A percentile compares a stretch with the other conserved stretches of the same genome.
Evolutionary conservation across 2,329 filamentous ascomycete genomes (phyloP).

Genomic region (Neonectria magnoliae): DNA sequence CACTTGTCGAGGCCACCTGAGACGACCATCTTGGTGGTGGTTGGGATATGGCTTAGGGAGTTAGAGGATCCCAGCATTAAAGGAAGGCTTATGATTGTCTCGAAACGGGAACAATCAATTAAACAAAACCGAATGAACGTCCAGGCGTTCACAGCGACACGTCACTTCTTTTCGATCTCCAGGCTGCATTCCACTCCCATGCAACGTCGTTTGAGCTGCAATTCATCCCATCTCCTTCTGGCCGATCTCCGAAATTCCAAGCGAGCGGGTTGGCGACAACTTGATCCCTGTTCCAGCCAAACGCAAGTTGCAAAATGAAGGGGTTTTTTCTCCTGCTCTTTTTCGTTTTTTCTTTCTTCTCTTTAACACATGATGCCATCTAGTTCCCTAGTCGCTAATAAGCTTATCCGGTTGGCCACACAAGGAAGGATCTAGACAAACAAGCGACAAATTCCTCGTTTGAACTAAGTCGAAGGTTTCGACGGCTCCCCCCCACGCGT

Average conservation of each 20-base stretch:
- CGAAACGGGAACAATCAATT: not conserved
- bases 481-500: not conserved
- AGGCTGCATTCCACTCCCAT: not conserved
- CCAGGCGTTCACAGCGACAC: not conserved
- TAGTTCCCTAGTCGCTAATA: conserved; percentile 4
- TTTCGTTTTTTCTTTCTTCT: too few relatives aligned
- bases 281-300: conserved; percentile 2
- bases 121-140: not conserved
- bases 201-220: not conserved
- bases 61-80: not conserved
- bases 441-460: not conserved
- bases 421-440: not conserved
- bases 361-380: not conserved
- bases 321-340: not conserved
- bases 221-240: conserved; percentile 11
- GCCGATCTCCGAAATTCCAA: conserved; percentile 7
- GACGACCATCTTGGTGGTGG: not conserved
- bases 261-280: conserved; percentile 3
- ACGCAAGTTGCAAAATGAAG: conserved; percentile 2
- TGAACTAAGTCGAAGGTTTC: not conserved
- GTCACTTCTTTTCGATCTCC: not conserved
- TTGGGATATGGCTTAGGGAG: not conserved
- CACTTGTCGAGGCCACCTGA: not conserved
- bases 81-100: not conserved
- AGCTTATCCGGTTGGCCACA: conserved; percentile 9